Evolutionary conservation across 2,329 filamentous ascomycete genomes (phyloP).

Genomic region (Colletotrichum scovillei): DNA sequence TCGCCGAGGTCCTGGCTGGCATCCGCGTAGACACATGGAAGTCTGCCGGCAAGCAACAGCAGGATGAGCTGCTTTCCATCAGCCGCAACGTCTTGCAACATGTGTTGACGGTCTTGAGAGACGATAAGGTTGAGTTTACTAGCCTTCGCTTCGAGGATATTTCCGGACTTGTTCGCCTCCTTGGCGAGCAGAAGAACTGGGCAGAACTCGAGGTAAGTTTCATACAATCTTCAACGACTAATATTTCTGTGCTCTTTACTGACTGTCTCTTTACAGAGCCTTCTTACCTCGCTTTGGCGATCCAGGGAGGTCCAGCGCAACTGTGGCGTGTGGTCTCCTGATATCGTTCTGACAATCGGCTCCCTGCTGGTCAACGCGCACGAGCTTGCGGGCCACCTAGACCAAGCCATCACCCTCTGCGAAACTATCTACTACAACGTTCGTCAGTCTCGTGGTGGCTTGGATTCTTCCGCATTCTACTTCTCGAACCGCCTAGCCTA

Average conservation of each 20-base stretch:
- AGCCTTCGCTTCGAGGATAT: conserved; percentile 57
- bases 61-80: conserved; percentile 39
- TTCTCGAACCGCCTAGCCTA: conserved; percentile 44
- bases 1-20: conserved; percentile 57
- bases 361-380: conserved; percentile 47
- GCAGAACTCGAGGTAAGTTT: conserved; percentile 51
- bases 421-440: conserved; percentile 49
- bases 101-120: conserved; percentile 54
- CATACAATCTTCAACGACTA: rapidly evolving
- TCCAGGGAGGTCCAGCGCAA: conserved; percentile 48
- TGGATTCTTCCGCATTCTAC: conserved; percentile 43
- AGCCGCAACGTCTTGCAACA: conserved; percentile 22
- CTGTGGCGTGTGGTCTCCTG: conserved; percentile 40
- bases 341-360: conserved; percentile 44
- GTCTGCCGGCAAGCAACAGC: conserved; percentile 44
- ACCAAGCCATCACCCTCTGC: conserved; percentile 44
- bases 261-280: conserved; percentile 26
- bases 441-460: conserved; percentile 45
- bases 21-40: conserved; percentile 44
- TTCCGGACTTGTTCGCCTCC: conserved; percentile 55
- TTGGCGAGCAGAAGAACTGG: conserved; percentile 60
- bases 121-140: conserved; percentile 55
- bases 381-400: conserved; percentile 40
- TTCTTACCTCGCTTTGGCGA: conserved; percentile 46
- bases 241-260: background rate